A percentile compares a stretch with the other conserved stretches of the same genome.
Evolutionary conservation across 192 early-diverging fungal genomes (phyloP).

Genomic region (Podila epigama): DNA sequence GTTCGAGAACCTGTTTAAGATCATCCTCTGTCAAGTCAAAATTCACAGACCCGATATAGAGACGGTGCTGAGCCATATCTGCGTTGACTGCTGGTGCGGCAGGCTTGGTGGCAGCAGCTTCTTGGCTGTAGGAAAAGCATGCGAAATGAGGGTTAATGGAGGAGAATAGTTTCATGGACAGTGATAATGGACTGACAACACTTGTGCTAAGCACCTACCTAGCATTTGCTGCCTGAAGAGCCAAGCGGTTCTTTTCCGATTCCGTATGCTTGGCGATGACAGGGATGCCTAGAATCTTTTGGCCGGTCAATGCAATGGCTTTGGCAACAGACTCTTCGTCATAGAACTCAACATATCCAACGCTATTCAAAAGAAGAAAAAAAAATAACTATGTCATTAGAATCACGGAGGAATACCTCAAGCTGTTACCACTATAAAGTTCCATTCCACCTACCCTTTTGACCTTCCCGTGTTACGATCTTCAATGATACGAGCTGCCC

Average conservation of each 20-base stretch:
- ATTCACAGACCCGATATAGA: slow-evolving; percentile 70
- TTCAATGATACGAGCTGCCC: slow-evolving; percentile 87
- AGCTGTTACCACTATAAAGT: background rate
- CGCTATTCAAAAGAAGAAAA: slow-evolving; percentile 55
- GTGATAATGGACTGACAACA: background rate
- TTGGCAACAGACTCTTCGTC: slow-evolving; percentile 80
- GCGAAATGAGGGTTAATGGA: too few species aligned
- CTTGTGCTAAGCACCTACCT: slow-evolving; percentile 51
- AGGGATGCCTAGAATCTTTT: slow-evolving; percentile 91
- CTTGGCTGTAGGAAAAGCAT: slow-evolving; percentile 13
- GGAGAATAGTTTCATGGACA: background rate
- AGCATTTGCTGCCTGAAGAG: slow-evolving; percentile 60
- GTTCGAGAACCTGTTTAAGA: slow-evolving; percentile 80
- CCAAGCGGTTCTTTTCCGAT: slow-evolving; percentile 90
- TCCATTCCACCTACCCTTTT: slow-evolving; percentile 71
- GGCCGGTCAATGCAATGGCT: slow-evolving; percentile 84
- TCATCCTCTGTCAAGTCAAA: slow-evolving; percentile 76
- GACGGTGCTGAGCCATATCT: slow-evolving; percentile 62
- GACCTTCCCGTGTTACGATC: slow-evolving; percentile 85
- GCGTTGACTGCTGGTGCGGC: slow-evolving; percentile 30
- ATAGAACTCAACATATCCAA: slow-evolving; percentile 98
- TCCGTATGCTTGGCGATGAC: slow-evolving; percentile 93
- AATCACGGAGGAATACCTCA: background rate
- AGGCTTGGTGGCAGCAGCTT: slow-evolving; percentile 15
- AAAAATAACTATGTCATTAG: background rate